These are phyloP conservation scores for Citrus unshiu DNA, from an alignment of 345 rosid species.

Conservation along the genomic window DNA sequence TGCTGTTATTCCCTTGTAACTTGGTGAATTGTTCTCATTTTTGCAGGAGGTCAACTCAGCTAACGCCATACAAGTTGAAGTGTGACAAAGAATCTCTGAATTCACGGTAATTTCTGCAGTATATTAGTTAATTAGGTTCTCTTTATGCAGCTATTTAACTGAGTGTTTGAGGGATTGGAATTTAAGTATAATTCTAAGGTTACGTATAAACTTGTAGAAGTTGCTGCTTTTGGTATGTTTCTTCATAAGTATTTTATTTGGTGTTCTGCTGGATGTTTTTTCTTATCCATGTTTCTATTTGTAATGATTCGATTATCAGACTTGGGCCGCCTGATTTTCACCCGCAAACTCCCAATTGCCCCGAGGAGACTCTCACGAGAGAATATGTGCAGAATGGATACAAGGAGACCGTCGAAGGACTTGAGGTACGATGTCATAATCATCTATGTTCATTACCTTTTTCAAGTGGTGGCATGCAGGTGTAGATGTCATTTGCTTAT, in stretches of 20 bases:
- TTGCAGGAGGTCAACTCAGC: slow-evolving; percentile 70
- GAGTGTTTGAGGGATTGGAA: background rate
- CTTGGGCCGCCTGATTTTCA: slow-evolving; percentile 96
- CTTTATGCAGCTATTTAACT: background rate
- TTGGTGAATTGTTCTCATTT: slow-evolving; percentile 2
- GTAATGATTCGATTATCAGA: slow-evolving; percentile 33
- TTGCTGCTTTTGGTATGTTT: slow-evolving; percentile 5
- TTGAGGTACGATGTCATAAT: slow-evolving; percentile 63
- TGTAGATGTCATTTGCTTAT: background rate
- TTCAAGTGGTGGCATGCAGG: background rate
- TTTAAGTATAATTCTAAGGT: background rate
- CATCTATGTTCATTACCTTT: background rate
- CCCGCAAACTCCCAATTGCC: slow-evolving; percentile 82
- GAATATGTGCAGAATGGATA: slow-evolving; percentile 84
- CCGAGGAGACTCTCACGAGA: slow-evolving; percentile 84
- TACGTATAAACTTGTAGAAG: background rate
- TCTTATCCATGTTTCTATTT: slow-evolving; percentile 15
- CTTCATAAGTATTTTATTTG: background rate
- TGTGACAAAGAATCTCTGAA: slow-evolving; percentile 85
- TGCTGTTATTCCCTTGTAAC: background rate
- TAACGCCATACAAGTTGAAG: slow-evolving; percentile 82
- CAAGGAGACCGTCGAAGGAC: slow-evolving; percentile 91
- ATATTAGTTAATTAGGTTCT: background rate
- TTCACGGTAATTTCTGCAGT: slow-evolving; percentile 59
- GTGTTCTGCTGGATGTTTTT: slow-evolving; percentile 6